Evolutionary conservation across 2,329 filamentous ascomycete genomes (phyloP), one percentile per base, ranked within the genome.

Genomic region (Fusarium haematococcum): DNA sequence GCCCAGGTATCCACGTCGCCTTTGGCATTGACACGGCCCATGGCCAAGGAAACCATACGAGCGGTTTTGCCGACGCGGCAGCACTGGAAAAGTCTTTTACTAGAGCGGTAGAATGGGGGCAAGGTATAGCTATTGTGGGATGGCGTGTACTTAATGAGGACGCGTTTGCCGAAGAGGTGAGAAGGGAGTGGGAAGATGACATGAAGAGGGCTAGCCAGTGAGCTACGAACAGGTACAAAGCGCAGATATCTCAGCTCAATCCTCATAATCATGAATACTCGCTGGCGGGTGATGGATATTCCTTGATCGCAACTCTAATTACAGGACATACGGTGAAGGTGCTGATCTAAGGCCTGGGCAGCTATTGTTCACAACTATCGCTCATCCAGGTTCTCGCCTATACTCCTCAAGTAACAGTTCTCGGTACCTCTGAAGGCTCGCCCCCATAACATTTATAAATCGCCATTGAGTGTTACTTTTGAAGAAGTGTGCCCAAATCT

Each of bases 401-500:
- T 54, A 54, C 30, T 54, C 50, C 30, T 20, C 23, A 32, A 77
- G 58, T 6, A 76, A 48, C 8, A 70, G 54, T 13, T 81, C 79
- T 3, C 81, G 67, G 27, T 85, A 84, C 60, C 71, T 78, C 59
- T 85, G 82, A 20, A 87, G 63, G 35, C 85, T 84, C 14, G 79
- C 63, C 0, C 85, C 85, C 0, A 87, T 81, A 2, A 86, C 83
- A 18, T 86, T 86, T 45, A 87, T 86, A 62, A 87, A 86, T 0
- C 82, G 82, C 85, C 85, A 87, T 64, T 86, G 85, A 0, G 85
- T 86, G 25, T 87, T 87, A 7, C 85, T 84, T 39, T 83, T 82
- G 73, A 87, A 87, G 70, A 87, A 86, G 6, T 85, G 82, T 16
- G 82, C 82, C 85, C 85, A 87, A 10, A 87, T 86, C 25, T 81